phyloP scores from a whole-genome alignment of 441 rosid species.

The Bocquillonia castaneifolia region DNA sequence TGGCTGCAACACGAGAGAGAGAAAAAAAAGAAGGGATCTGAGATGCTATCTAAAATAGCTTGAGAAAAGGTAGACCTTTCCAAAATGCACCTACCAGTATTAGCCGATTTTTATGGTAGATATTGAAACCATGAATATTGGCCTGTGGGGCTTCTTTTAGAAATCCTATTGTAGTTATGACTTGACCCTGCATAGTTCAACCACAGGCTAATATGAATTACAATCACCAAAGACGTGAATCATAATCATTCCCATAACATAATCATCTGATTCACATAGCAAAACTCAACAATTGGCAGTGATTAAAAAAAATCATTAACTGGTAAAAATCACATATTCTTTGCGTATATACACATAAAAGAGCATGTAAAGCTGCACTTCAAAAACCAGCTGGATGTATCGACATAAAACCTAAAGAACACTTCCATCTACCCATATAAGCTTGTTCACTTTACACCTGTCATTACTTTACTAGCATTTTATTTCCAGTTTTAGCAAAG shows the following conservation, averaged over 20 bases:
- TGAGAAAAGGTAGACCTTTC: background rate
- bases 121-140: constrained; percentile 70
- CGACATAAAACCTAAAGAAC: no score
- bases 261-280: no score
- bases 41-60: background rate
- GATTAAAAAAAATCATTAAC: no score
- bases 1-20: constrained; percentile 53
- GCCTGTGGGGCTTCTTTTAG: constrained; percentile 82
- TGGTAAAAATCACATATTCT: no score
- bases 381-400: no score
- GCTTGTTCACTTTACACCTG: no score
- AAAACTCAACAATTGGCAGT: no score
- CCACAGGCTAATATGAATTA: constrained; percentile 15
- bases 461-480: no score
- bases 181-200: constrained; percentile 54
- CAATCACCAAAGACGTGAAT: background rate
- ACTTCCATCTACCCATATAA: no score
- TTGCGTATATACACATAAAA: no score
- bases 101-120: constrained; percentile 90
- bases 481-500: no score
- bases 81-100: constrained; percentile 52
- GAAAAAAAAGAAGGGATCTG: constrained; percentile 2
- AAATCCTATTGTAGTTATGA: constrained; percentile 87
- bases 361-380: no score
- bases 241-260: background rate